These are phyloP conservation scores for Microcera coccophila DNA, from an alignment of 2,329 filamentous ascomycete genomes.

Conservation along the genomic window DNA sequence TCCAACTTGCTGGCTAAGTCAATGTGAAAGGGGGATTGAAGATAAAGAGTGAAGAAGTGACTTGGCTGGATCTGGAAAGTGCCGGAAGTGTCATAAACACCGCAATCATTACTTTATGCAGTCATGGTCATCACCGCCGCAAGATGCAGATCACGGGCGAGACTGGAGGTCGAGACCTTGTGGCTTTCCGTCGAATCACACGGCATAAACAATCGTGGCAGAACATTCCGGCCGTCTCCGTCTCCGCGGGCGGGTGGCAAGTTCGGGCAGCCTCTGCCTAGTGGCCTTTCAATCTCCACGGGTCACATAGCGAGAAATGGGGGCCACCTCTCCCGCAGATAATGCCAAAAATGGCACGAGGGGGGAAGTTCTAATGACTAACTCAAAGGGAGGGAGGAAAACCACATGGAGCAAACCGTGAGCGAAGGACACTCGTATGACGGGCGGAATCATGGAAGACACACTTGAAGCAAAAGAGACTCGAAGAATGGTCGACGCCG, in stretches of 20 bases:
- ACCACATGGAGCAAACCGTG: constrained; percentile 24
- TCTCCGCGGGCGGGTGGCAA: background rate
- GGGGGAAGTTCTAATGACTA: background rate
- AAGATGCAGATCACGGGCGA: background rate
- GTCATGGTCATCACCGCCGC: background rate
- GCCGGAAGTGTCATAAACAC: background rate
- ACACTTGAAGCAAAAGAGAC: constrained; percentile 8
- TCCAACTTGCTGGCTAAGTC: constrained; percentile 15
- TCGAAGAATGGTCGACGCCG: background rate
- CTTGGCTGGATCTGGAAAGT: background rate
- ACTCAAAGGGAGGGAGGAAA: constrained; percentile 2
- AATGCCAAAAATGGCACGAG: background rate
- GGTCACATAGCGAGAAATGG: background rate
- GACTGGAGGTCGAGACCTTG: background rate
- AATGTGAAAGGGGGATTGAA: constrained; percentile 3
- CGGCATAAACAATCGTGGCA: background rate
- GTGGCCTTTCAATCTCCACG: too few relatives aligned
- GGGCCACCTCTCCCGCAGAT: constrained; percentile 1
- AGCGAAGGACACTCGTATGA: constrained; percentile 1
- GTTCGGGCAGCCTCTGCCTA: background rate
- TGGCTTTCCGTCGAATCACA: background rate
- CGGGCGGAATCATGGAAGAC: constrained; percentile 9
- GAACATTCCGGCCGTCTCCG: background rate
- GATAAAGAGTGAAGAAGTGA: constrained; percentile 2
- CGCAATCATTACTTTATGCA: background rate